Evolutionary conservation across 1,284 basidiomycete species (phyloP), one percentile per base, ranked within the genome.

Genomic region (Ganoderma leucocontextum): DNA sequence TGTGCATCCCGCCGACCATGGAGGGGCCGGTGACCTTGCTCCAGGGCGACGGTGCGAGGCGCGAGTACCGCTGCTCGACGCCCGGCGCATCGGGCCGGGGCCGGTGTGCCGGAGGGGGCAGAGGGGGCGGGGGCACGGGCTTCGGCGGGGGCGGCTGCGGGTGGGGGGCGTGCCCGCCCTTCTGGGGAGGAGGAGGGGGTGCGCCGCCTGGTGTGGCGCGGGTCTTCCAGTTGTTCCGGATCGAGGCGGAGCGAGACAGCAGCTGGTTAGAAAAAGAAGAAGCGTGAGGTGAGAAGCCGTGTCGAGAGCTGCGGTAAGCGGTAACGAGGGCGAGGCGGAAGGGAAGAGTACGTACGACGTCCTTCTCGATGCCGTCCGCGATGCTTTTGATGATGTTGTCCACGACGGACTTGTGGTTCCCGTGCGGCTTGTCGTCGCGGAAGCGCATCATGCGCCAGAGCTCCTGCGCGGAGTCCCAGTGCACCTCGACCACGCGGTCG

Each of bases 401-500:
- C 57, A 98, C 95, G 64, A 95, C 90, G 49, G 81, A 86, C 67
- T 86, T 87, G 80, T 95, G 95, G 80, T 98, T 98, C 38, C 94
- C 96, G 73, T 95, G 82, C 4, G 89, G 92, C 79, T 98, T 98
- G 81, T 98, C 96, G 76, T 97, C 90, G 74, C 97, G 83, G 79
- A 97, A 96, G 49, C 97, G 89, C 88, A 98, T 90, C 87, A 95
- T 91, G 64, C 89, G 89, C 96, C 96, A 98, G 62, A 86, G 87
- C 53, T 87, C 86, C 19, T 81, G 73, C 8, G 80, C 78, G 9
- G 84, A 71, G 75, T 97, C 93, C 97, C 98, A 99, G 67, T 90
- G 89, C 29, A 97, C 96, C 79, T 99, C 98, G 36, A 98, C 93
- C 61, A 99, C 89, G 9, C 97, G 89, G 77, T 98, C 96, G 78